A percentile compares a stretch with the other conserved stretches of the same genome.
phyloP scores from a whole-genome alignment of 371 early-diverging fungal genomes.

The Mortierella sp. region DNA sequence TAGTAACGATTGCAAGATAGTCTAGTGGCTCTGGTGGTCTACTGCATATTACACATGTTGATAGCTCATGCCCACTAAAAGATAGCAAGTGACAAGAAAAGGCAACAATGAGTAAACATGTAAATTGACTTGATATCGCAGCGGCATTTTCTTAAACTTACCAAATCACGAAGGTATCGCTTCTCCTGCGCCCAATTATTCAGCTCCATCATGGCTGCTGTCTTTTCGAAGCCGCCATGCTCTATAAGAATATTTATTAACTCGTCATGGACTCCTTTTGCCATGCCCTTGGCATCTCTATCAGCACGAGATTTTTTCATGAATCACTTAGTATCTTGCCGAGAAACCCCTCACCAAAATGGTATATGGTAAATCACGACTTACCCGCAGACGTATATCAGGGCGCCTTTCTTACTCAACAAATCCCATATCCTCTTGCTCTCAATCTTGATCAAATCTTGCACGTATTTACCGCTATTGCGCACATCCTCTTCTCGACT shows the following conservation, averaged over 20 bases:
- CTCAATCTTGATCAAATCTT: constrained; percentile 76
- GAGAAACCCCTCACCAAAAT: not conserved
- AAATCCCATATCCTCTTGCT: constrained; percentile 67
- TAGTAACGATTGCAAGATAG: no score
- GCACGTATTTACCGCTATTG: constrained; percentile 81
- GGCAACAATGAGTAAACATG: not conserved
- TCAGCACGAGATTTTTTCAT: not conserved
- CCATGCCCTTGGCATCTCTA: constrained; percentile 90
- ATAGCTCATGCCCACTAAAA: constrained; percentile 4
- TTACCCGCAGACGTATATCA: constrained; percentile 89
- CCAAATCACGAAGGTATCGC: constrained; percentile 82
- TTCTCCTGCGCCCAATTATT: constrained; percentile 72
- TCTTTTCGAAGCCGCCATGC: constrained; percentile 60
- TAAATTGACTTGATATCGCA: no score
- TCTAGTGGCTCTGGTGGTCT: no score
- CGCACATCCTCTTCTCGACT: constrained; percentile 66
- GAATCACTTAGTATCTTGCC: not conserved
- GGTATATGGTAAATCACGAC: not conserved
- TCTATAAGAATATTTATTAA: constrained; percentile 75
- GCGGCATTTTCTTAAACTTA: constrained; percentile 22
- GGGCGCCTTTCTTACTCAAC: constrained; percentile 70
- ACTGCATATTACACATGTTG: not conserved
- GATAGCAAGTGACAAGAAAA: not conserved
- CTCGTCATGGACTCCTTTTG: constrained; percentile 84
- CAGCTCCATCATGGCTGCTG: constrained; percentile 72